Evolutionary conservation across 306 rosid genomes (phyloP).

Genomic region (Oemleria cerasiformis): DNA sequence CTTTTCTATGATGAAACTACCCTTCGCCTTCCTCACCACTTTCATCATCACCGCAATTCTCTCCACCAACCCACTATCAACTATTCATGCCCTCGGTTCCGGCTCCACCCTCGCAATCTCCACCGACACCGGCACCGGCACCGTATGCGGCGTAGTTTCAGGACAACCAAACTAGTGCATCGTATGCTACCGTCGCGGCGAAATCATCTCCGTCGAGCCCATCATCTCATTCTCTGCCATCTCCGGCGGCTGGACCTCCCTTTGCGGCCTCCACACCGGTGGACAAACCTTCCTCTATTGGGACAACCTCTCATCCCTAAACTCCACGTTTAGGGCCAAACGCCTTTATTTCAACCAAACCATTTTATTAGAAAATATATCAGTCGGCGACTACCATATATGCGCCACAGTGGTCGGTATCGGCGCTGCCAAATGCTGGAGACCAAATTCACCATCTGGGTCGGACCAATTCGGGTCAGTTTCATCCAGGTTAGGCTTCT

Average conservation of each 20-base stretch:
- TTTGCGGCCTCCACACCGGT: constrained; percentile 71
- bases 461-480: constrained; percentile 41
- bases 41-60: constrained; percentile 11
- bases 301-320: constrained; percentile 28
- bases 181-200: constrained; percentile 54
- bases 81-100: constrained; percentile 57
- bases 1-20: constrained; percentile 59
- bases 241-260: constrained; percentile 60
- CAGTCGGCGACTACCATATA: constrained; percentile 62
- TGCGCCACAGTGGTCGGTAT: constrained; percentile 51
- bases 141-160: constrained; percentile 72
- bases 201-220: constrained; percentile 36
- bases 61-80: constrained; percentile 7
- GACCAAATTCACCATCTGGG: constrained; percentile 33
- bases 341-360: constrained; percentile 41
- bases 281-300: constrained; percentile 54
- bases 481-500: constrained; percentile 76
- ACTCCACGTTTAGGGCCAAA: constrained; percentile 25
- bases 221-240: constrained; percentile 49
- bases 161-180: constrained; percentile 43
- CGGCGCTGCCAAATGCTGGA: constrained; percentile 62
- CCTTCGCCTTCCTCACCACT: constrained; percentile 18
- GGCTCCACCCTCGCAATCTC: constrained; percentile 67
- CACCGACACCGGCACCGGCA: constrained; percentile 42
- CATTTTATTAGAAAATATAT: constrained; percentile 46